Evolutionary conservation across 208 protist genomes (phyloP), one percentile per base, ranked within the genome.

Genomic region (Wallacemonas sp.): DNA sequence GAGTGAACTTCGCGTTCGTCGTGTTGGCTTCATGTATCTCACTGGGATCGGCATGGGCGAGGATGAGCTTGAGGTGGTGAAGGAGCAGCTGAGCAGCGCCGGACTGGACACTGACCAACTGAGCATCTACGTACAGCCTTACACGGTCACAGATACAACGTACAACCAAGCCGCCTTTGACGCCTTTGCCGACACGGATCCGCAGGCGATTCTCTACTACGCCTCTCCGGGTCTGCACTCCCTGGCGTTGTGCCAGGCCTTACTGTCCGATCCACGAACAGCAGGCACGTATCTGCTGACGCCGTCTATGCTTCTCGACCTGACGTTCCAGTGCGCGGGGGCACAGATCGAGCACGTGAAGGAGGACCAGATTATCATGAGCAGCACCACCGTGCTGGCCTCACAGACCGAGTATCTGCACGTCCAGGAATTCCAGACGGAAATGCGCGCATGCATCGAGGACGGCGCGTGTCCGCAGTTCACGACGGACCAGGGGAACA

Each of bases 11-110:
- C 73, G 66, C 17, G 53, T 65, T 15, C 46, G 63, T 2, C 68
- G 70, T 32, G 34, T 88, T 3, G 78, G 64, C 34, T 85, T 83
- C 39, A 84, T 85, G 76, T 80, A 81, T 61, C 63, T 85, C 38
- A 52, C 57, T 13, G 60, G 46, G n/a, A 32, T 73, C 3, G 37
- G 44, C 9, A 72, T 78, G 48, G 75, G 76, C 30, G 70, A 81
- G 0, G 22, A 19, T 21, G 72, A 76, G 48, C 76, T 71, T 52
- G 0, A 24, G 4, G 21, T 66, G 10, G 24, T 72, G 12, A 45
- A 46, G 42, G 0, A 24, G 29, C n/a, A 68, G 9, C 27, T 85
- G 22, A 0, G 17, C 9, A 26, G 17, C 19, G 42, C 22, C 0
- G 19, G 42, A 9, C 30, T 74, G 1, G 32, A 26, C 2, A 26